These are phyloP conservation scores for Phyllosticta capitalensis DNA, from an alignment of 2,329 filamentous ascomycete genomes.

Conservation along the genomic window DNA sequence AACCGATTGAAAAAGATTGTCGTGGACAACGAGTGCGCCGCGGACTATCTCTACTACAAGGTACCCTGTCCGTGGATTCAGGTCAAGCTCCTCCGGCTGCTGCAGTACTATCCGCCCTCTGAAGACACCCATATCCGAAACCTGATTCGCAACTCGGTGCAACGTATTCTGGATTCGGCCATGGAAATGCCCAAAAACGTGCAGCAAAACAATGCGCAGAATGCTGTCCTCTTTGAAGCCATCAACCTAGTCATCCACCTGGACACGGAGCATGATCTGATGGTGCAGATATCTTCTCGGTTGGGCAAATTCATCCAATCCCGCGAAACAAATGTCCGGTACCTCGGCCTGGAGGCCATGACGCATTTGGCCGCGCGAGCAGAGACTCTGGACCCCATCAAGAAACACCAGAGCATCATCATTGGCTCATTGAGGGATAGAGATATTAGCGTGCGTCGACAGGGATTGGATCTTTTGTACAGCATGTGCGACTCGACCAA, in stretches of 20 bases:
- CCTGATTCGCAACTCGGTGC: conserved; percentile 83
- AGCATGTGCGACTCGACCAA: conserved; percentile 99
- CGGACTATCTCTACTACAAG: conserved; percentile 97
- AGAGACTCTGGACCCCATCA: conserved; percentile 92
- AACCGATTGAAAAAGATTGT: conserved; percentile 81
- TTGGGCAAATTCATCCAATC: conserved; percentile 95
- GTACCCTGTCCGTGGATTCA: conserved; percentile 99
- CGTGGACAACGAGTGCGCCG: conserved; percentile 78
- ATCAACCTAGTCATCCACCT: conserved; percentile 98
- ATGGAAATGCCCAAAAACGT: conserved; percentile 96
- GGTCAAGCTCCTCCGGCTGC: conserved; percentile 79
- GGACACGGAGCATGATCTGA: conserved; percentile 85
- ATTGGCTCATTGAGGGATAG: conserved; percentile 87
- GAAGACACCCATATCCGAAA: conserved; percentile 88
- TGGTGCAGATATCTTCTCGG: conserved; percentile 89
- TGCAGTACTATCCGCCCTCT: conserved; percentile 90
- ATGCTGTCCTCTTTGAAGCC: conserved; percentile 93
- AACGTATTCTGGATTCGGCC: conserved; percentile 82
- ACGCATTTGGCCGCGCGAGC: conserved; percentile 89
- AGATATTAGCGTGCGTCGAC: conserved; percentile 93
- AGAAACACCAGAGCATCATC: conserved; percentile 95
- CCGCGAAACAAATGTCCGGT: conserved; percentile 92
- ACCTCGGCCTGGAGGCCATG: conserved; percentile 94
- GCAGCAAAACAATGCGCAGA: conserved; percentile 98
- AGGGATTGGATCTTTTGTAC: conserved; percentile 91